Evolutionary conservation across 306 rosid species (phyloP), one percentile per base, ranked within the genome.

Genomic region (Luffa aegyptiaca): DNA sequence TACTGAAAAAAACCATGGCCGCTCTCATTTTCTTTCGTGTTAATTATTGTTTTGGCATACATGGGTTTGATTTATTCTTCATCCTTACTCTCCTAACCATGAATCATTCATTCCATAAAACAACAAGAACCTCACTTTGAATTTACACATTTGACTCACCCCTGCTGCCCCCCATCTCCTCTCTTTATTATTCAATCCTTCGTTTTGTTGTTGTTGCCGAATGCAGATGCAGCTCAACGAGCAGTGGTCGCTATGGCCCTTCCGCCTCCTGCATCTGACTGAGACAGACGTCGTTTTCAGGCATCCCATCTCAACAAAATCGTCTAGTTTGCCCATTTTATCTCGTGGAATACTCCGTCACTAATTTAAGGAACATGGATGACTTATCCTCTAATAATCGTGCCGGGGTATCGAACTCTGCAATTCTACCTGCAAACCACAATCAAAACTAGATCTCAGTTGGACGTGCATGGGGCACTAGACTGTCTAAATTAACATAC

Each of bases 361-460:
- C 98, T 91, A 94, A 82, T 78, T 91, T 94, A 41, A 94, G 85
- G 86, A 94, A 92, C 97, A 94, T 94, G 68, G 96, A 94, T 55
- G 98, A 87, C 83, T 86, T 92, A 53, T 92, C 93, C 83, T 94
- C 98, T 76, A 94, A 84, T 46, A 94, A 87, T 70, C 92, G 88
- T 26, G 58, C 42, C 18, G 98, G 98, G 44, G 92, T 83, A 75
- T 92, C 96, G 75, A 86, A 94, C 86, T 94, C 98, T 49, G 96
- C 88, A 44, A 94, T 89, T 83, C 86, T 90, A 84, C 98, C 98
- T 94, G 87, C 72, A 85, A 82, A 55, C 78, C 84, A 63, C 49
- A 80, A 82, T 65, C 70, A 80, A 85, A 42, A 70, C 14, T 17
- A 61, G 69, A 61, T 66, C 80, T 70, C 56, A 68, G 52, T 18